Base-by-base conservation (phyloP, 225 moss, liverwort and hornwort species). In the Lunularia cruciata region DNA sequence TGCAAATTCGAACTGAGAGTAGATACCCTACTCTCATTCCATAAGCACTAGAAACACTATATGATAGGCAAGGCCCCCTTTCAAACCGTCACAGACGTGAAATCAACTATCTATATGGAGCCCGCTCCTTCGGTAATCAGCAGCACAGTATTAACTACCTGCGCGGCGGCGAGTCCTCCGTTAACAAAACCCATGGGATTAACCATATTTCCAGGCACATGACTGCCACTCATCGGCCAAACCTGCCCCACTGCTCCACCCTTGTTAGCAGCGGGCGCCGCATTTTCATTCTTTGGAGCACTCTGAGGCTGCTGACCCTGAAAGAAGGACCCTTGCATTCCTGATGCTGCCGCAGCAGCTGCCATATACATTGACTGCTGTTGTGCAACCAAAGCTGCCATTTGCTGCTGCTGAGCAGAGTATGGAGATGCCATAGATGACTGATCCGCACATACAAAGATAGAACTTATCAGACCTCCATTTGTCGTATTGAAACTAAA, bases 361-460 rank as follows among this genome's bases (percentile, higher is more conserved):
- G 71, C 80, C 67, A 86, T 82, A 39, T 81, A 81, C 86, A 86
- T 81, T 19, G 83, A 83, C 64, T 89, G 87, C 73, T 86, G 89
- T 49, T 87, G 89, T 52, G 84, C 89, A 68, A 87, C 76, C 67
- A 86, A 67, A 20, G 83, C 81, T 65, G 86, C 86, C 90, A 92
- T 83, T 86, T 89, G 81, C 52, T 92, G 90, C 63, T 90, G 92
- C 22, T 87, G 87, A 37, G 80, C 64, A 68, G 73, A 63, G 55
- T 76, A 85, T 32, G 90, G 86, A 39, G 86, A 83, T 42, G 78
- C 74, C 64, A 83, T 88, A 60, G 81, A 77, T 42, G 90, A 84
- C 90, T 88, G 85, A 57, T 57, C 51, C 5, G 54, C 9, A 55
- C 63, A 65, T n/a, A 56, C 38, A 65, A 0, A 31, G 11, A 65